Conservation (phyloP, 2,329 filamentous ascomycete genomes). For the Fusarium siculi region DNA sequence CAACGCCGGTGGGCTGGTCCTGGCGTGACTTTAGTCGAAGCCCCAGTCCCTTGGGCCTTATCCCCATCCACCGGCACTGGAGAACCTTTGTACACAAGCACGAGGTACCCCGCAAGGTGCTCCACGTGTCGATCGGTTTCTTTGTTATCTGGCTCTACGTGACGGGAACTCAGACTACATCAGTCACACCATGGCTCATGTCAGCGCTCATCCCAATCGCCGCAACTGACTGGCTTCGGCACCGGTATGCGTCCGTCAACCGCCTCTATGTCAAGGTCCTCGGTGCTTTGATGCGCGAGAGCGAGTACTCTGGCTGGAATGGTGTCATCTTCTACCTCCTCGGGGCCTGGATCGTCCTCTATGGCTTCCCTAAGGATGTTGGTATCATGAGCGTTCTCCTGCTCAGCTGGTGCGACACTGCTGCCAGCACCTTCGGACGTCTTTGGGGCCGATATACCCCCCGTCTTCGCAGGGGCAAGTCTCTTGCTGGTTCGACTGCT, state of each 20-base stretch:
- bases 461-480: slow-evolving; percentile 86
- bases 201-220: slow-evolving; percentile 85
- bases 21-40: slow-evolving; percentile 92
- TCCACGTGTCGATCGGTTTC: slow-evolving; percentile 98
- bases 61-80: slow-evolving; percentile 94
- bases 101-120: slow-evolving; percentile 91
- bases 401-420: slow-evolving; percentile 97
- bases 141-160: slow-evolving; percentile 88
- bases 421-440: slow-evolving; percentile 92
- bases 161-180: slow-evolving; percentile 77
- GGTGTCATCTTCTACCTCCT: slow-evolving; percentile 97
- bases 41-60: slow-evolving; percentile 91
- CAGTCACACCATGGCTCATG: slow-evolving; percentile 88
- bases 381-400: slow-evolving; percentile 89
- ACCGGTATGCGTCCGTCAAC: slow-evolving; percentile 84
- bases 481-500: slow-evolving; percentile 86
- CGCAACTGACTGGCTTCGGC: slow-evolving; percentile 82
- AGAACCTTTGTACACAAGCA: slow-evolving; percentile 93
- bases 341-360: slow-evolving; percentile 86
- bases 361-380: slow-evolving; percentile 92
- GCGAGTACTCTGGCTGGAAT: slow-evolving; percentile 93
- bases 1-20: slow-evolving; percentile 71
- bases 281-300: slow-evolving; percentile 96
- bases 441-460: slow-evolving; percentile 91
- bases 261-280: slow-evolving; percentile 84